Conservation (phyloP, 23 red algal species). For the Gracilariopsis chorda region DNA sequence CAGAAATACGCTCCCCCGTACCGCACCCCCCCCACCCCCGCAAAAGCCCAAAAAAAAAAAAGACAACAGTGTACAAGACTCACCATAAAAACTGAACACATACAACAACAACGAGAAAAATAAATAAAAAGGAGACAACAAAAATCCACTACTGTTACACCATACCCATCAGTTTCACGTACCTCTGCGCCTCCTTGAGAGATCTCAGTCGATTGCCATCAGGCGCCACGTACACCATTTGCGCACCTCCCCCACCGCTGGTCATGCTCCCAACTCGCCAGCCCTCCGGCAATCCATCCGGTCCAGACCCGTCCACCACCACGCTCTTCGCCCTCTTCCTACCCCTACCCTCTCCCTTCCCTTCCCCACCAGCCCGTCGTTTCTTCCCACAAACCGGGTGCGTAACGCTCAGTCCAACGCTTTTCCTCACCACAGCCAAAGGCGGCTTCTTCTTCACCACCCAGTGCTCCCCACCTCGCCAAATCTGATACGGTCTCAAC, state of each 20-base stretch:
- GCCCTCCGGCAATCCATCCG: constrained; percentile 59
- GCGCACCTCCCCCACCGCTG: background rate
- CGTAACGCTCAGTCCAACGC: constrained; percentile 65
- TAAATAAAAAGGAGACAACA: background rate
- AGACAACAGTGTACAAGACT: no score
- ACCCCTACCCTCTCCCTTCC: background rate
- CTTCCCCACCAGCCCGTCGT: background rate
- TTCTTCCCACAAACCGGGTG: constrained; percentile 52
- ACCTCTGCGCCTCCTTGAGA: constrained; percentile 55
- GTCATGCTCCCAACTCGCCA: constrained; percentile 31
- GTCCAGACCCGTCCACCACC: constrained; percentile 18
- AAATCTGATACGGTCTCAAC: constrained; percentile 77
- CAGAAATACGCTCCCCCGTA: no score
- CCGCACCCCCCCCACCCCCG: no score
- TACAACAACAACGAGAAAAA: no score
- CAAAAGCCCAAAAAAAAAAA: no score
- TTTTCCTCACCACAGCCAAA: constrained; percentile 35
- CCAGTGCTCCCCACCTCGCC: constrained; percentile 71
- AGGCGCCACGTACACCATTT: constrained; percentile 40
- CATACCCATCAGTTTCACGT: constrained; percentile 49
- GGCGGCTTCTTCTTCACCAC: constrained; percentile 72
- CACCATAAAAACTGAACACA: no score
- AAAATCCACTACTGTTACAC: no score
- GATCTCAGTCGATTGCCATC: constrained; percentile 52
- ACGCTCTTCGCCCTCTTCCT: background rate